These are phyloP conservation scores for Ogataea hybrid DNA, from an alignment of 1,139 yeast species.

Conservation along the genomic window DNA sequence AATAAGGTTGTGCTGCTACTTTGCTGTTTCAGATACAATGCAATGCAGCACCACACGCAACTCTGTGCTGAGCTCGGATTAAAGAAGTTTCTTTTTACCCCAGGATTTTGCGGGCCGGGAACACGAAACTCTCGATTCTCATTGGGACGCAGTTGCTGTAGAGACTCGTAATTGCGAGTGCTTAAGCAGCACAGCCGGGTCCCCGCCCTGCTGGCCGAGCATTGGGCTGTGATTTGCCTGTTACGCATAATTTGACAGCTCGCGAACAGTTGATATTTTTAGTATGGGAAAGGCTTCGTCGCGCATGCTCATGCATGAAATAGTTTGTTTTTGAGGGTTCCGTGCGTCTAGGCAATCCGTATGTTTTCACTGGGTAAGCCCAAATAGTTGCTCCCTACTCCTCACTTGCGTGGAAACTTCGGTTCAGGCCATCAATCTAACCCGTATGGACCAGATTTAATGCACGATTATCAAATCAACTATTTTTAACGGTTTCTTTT, in stretches of 20 bases:
- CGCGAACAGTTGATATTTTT: not conserved
- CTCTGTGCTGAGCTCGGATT: too few relatives aligned
- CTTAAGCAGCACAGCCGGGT: not conserved
- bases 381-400: conserved; percentile 3
- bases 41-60: too few relatives aligned
- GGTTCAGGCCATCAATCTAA: not conserved
- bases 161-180: not conserved
- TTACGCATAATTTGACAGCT: not conserved
- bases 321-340: not conserved
- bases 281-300: not conserved
- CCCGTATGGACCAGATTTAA: conserved; percentile 3
- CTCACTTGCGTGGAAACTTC: not conserved
- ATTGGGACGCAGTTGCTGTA: not conserved
- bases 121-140: not conserved
- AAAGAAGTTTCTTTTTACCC: too few relatives aligned
- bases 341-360: not conserved
- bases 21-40: too few relatives aligned
- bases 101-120: not conserved
- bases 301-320: conserved; percentile 1
- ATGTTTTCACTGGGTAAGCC: not conserved
- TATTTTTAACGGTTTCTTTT: not conserved
- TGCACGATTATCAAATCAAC: not conserved
- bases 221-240: not conserved
- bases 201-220: not conserved
- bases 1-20: not conserved